Evolutionary conservation across 1,284 basidiomycete genomes (phyloP).

Genomic region (Trichosporon faecale): DNA sequence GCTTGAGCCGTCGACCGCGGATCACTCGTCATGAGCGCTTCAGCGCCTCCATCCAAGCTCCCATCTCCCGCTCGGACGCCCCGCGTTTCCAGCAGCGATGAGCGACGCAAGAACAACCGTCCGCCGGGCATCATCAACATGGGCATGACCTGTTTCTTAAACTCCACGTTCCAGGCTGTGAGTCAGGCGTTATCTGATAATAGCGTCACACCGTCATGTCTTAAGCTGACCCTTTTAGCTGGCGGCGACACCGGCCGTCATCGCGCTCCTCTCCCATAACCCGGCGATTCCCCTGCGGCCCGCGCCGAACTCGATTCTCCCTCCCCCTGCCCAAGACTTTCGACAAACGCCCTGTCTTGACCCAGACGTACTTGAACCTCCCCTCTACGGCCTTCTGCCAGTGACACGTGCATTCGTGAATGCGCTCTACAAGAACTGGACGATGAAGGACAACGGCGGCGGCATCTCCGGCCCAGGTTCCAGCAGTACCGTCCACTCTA

Average conservation of each 20-base stretch:
- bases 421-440: conserved; percentile 45
- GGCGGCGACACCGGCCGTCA: conserved; percentile 39
- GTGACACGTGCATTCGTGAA: conserved; percentile 47
- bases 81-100: conserved; percentile 10
- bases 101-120: conserved; percentile 24
- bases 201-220: not conserved
- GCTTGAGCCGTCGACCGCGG: not conserved
- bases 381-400: conserved; percentile 42
- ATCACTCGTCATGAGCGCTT: conserved; percentile 19
- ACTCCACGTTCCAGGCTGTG: conserved; percentile 73
- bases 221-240: conserved; percentile 25
- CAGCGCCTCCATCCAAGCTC: conserved; percentile 26
- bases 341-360: conserved; percentile 43
- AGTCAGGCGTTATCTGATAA: conserved; percentile 26
- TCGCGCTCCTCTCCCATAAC: conserved; percentile 34
- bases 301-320: conserved; percentile 29
- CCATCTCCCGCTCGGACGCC: conserved; percentile 24
- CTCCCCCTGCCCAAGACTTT: conserved; percentile 29
- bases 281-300: conserved; percentile 30
- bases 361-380: conserved; percentile 44
- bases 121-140: conserved; percentile 69
- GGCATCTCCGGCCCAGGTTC: conserved; percentile 36
- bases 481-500: conserved; percentile 29
- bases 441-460: conserved; percentile 47
- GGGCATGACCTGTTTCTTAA: conserved; percentile 91